A percentile compares a stretch with the other conserved stretches of the same genome.
phyloP scores from a whole-genome alignment of 179 eudicot genomes.

The Amaranthus tricolor region DNA sequence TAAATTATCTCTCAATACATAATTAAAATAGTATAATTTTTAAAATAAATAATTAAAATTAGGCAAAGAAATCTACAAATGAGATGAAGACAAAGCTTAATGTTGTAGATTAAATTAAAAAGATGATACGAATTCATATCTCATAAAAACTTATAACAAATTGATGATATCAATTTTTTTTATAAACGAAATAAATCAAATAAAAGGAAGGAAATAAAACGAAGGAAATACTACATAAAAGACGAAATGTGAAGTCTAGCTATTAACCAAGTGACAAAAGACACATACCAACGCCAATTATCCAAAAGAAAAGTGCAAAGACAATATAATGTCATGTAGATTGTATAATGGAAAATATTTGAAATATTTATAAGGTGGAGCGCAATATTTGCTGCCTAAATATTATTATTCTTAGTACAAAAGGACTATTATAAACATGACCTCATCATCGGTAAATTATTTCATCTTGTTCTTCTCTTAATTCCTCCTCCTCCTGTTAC shows the following conservation, averaged over 20 bases:
- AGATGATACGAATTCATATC: too few species aligned
- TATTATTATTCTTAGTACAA: conserved; percentile 35
- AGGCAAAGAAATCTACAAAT: too few species aligned
- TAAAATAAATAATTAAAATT: too few species aligned
- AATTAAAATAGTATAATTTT: too few species aligned
- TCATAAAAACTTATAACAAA: too few species aligned
- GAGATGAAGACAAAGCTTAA: too few species aligned
- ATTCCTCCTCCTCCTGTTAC: background rate
- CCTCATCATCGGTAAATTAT: conserved; percentile 28
- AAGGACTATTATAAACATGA: conserved; percentile 36
- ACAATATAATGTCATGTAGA: background rate
- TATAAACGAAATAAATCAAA: background rate
- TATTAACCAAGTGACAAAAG: conserved; percentile 25
- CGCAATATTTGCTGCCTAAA: conserved; percentile 37
- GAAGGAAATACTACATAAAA: background rate
- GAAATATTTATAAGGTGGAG: conserved; percentile 30
- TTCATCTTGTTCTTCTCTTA: conserved; percentile 13
- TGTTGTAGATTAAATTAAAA: too few species aligned
- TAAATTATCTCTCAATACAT: too few species aligned
- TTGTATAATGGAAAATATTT: conserved; percentile 17
- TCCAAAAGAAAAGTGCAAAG: conserved; percentile 22
- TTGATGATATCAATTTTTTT: too few species aligned
- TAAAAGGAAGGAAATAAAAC: background rate
- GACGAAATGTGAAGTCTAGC: background rate
- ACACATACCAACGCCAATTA: background rate